Evolutionary conservation across 768 basidiomycete species (phyloP), one percentile per base, ranked within the genome.

Genomic region (Mycena rebaudengoi): DNA sequence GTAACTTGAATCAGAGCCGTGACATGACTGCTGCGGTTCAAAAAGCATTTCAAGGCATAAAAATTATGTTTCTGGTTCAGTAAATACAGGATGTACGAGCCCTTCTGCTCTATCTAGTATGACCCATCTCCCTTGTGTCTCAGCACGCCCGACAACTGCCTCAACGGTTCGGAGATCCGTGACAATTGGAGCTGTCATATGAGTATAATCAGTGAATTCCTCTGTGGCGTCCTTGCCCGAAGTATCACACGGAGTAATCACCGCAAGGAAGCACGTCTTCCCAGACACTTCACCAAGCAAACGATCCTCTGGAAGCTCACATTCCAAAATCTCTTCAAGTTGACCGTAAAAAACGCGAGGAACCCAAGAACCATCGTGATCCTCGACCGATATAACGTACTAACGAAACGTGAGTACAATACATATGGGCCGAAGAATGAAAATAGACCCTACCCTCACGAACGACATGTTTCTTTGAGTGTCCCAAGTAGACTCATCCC

Each of bases 241-340:
- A 3, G 69, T 70, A 10, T 25, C 5, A 28, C 53, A 67, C 7
- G 69, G 69, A 0, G 46, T 62, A 23, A 70, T 64, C n/a, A 70
- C 55, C 0, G 60, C 69, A 0, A 70, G 41, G 1, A 67, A 49
- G 1, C 53, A 50, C 0, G 32, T 49, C 3, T 18, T 29, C 5
- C 46, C 55, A 5, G 49, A 21, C 8, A 67, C 28, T 1, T 12
- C 13, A 14, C 51, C 30, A 18, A 49, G 61, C 4, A 50, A 4
- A 7, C 11, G 13, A 7, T 60, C 29, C 10, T 50, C 26, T 0
- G 62, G 60, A 2, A 71, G 37, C 1, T 60, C 8, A 35, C 63
- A 71, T 1, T 64, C 63, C 16, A 68, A 30, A 33, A 71, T 64
- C 14, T 44, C 40, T 20, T 71, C 57, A 2, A 71, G 66, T 13